These are phyloP conservation scores for Alternaria panax DNA, from an alignment of 2,329 filamentous ascomycete species.

Conservation along the genomic window DNA sequence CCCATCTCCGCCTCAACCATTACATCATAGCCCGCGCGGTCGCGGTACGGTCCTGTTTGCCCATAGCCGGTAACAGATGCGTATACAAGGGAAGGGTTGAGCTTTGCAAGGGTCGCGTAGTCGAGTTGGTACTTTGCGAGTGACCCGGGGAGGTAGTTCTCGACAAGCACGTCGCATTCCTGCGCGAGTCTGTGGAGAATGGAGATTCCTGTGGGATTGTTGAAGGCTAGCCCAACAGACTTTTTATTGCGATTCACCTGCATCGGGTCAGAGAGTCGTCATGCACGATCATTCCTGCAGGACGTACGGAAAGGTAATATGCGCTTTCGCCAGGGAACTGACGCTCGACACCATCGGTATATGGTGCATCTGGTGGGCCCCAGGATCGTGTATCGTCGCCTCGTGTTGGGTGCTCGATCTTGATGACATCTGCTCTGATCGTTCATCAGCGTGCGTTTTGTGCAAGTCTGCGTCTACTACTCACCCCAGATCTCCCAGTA, in stretches of 20 bases:
- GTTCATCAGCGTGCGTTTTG: constrained; percentile 15
- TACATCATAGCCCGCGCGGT: constrained; percentile 93
- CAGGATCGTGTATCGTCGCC: constrained; percentile 96
- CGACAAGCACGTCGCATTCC: constrained; percentile 89
- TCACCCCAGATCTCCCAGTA: constrained; percentile 92
- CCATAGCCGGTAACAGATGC: constrained; percentile 97
- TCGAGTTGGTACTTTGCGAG: constrained; percentile 90
- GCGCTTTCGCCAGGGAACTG: constrained; percentile 87
- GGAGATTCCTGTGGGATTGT: constrained; percentile 78
- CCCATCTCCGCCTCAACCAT: constrained; percentile 99
- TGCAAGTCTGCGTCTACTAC: constrained; percentile 6
- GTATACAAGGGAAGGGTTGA: constrained; percentile 89
- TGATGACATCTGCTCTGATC: constrained; percentile 88
- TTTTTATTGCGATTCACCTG: constrained; percentile 98
- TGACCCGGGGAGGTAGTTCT: constrained; percentile 91
- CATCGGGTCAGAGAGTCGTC: not conserved
- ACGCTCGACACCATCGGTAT: constrained; percentile 66
- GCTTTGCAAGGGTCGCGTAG: constrained; percentile 76
- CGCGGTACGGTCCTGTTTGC: constrained; percentile 87
- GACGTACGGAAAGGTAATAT: constrained; percentile 82
- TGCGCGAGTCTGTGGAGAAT: constrained; percentile 85
- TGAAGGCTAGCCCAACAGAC: constrained; percentile 88
- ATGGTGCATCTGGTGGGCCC: constrained; percentile 90
- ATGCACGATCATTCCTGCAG: too few species aligned
- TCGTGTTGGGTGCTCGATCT: constrained; percentile 89